Base-by-base conservation (phyloP, 2,329 filamentous ascomycete species). In the Fusarium penzigii region DNA sequence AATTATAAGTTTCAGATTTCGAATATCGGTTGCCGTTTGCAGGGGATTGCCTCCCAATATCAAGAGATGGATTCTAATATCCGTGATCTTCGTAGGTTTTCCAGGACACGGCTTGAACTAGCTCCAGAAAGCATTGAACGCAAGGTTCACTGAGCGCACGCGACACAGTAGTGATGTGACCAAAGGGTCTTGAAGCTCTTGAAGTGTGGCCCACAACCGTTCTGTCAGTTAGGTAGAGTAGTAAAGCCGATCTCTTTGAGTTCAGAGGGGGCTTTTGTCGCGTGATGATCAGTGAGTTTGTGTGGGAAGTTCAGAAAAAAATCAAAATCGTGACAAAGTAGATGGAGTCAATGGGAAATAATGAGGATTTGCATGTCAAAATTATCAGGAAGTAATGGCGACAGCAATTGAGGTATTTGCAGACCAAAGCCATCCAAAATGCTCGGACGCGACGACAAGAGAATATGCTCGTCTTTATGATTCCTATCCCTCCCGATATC, bases 381-480 rank as follows among this genome's bases (percentile, higher is more conserved):
- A 16, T 13, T 10, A 20, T 8, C 12, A 10, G 16, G 14, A 36
- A 36, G 10, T 36, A 36, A 36, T 11, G 13, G 44, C 42, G 42
- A 45, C 49, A 62, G 56, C 44, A 51, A 64, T 46, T 51, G 44
- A 20, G 34, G 38, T 32, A 29, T 42, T 43, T 48, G 39, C 39
- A 47, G 29, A 40, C 16, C 41, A 41, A 20, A 39, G 41, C 20
- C 44, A 48, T 52, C 44, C 45, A 52, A 44, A 56, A 52, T 46
- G 38, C 48, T 48, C 40, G 41, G 48, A 46, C 38, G 48, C 39
- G 51, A 45, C 42, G 20, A 25, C 20, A 25, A 42, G 41, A 48
- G 39, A 46, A 39, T 42, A 43, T 10, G 29, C 39, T 43, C 42
- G 45, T 49, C 57, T 59, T 61, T 63, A 63, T 54, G 54, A 52